Conservation (phyloP, 768 basidiomycete species). For the Russula virescens region DNA sequence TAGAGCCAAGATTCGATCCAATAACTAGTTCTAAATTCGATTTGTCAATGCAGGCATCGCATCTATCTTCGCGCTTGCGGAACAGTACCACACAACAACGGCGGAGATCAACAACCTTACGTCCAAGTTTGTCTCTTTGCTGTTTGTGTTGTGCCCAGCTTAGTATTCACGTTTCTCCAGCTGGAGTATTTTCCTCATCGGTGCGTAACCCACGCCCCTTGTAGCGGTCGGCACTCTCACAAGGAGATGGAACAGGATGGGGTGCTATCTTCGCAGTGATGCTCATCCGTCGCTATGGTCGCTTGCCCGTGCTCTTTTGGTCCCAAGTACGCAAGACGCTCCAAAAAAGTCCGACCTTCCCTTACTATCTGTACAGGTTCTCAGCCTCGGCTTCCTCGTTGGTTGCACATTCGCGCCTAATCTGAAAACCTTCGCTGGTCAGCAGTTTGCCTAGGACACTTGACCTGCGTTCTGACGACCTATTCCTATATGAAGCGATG, state of each 20-base stretch:
- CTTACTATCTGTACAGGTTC: constrained; percentile 33
- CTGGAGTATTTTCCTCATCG: constrained; percentile 62
- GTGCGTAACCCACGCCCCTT: constrained; percentile 28
- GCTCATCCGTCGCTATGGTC: constrained; percentile 55
- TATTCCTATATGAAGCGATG: constrained; percentile 38
- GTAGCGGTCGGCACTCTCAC: constrained; percentile 14
- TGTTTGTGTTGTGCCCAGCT: constrained; percentile 24
- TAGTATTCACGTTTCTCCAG: constrained; percentile 29
- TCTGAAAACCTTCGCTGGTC: constrained; percentile 52
- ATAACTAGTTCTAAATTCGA: too few species aligned
- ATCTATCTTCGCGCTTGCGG: constrained; percentile 53
- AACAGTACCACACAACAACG: constrained; percentile 48
- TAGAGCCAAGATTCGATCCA: too few species aligned
- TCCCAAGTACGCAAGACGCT: constrained; percentile 43
- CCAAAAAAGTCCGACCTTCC: background rate
- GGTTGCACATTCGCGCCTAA: constrained; percentile 55
- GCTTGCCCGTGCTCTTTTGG: constrained; percentile 68
- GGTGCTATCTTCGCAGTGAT: constrained; percentile 60
- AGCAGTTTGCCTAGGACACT: constrained; percentile 27
- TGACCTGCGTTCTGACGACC: background rate
- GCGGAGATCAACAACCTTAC: constrained; percentile 58
- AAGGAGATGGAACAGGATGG: constrained; percentile 37
- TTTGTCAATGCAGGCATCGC: constrained; percentile 44
- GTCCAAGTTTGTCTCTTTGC: constrained; percentile 34
- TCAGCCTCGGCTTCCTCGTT: constrained; percentile 53